phyloP scores from a whole-genome alignment of 768 basidiomycete species.

The Mycena amicta region DNA sequence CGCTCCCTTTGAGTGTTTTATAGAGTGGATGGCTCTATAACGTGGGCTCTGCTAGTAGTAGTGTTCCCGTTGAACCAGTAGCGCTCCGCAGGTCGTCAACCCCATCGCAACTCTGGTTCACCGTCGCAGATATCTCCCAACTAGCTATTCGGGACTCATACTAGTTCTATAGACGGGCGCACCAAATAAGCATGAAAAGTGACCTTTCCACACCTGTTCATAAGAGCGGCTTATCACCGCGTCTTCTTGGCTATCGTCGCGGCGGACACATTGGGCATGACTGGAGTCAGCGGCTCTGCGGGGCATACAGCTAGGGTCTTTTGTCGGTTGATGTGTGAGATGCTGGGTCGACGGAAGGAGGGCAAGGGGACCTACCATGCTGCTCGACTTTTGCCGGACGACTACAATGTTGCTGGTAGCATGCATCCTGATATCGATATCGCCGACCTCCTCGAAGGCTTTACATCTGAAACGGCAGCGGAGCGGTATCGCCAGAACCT shows the following conservation, averaged over 20 bases:
- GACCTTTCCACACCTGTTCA: too few species aligned
- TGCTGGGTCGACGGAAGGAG: background rate
- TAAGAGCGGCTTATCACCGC: too few species aligned
- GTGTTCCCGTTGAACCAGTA: too few species aligned
- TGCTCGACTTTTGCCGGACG: background rate
- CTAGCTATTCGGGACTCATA: too few species aligned
- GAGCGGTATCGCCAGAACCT: slow-evolving; percentile 1
- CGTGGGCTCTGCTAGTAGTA: too few species aligned
- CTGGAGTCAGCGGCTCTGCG: background rate
- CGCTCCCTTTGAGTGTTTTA: too few species aligned
- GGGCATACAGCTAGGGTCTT: slow-evolving; percentile 6
- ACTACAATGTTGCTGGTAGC: background rate
- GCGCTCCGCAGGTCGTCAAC: too few species aligned
- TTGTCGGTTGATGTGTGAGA: slow-evolving; percentile 6
- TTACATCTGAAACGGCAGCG: background rate
- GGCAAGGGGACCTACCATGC: slow-evolving; percentile 18
- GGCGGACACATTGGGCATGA: slow-evolving; percentile 1
- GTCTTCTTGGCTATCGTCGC: background rate
- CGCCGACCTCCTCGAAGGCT: background rate
- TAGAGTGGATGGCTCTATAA: too few species aligned
- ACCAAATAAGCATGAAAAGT: too few species aligned
- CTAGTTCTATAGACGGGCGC: too few species aligned
- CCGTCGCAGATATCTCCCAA: too few species aligned
- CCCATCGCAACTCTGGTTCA: too few species aligned
- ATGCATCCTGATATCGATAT: background rate